These are phyloP conservation scores for Raffaelea arxii DNA, from an alignment of 2,329 filamentous ascomycete species.

Conservation along the genomic window DNA sequence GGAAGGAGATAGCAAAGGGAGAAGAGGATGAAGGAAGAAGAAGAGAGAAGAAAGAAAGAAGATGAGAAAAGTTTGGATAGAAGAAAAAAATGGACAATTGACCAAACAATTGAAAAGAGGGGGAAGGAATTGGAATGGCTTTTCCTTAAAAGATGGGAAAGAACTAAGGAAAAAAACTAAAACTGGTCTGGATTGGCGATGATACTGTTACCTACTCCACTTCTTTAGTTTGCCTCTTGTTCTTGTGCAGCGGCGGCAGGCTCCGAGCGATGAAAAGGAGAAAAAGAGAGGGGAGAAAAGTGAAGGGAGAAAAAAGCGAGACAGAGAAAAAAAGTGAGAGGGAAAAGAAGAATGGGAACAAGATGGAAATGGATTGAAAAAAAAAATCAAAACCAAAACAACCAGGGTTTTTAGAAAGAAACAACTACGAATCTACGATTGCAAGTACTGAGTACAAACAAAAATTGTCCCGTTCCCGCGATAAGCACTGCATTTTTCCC, in stretches of 20 bases:
- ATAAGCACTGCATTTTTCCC: no score
- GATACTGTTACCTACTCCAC: no score
- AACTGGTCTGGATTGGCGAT: no score
- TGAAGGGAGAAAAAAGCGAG: background rate
- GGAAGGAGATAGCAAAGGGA: background rate
- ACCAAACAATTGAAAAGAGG: background rate
- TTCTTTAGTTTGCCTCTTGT: no score
- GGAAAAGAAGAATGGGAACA: background rate
- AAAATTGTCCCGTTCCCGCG: no score
- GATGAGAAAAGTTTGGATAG: background rate
- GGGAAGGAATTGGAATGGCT: no score
- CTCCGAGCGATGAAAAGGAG: background rate
- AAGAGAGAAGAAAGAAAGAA: background rate
- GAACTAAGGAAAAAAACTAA: no score
- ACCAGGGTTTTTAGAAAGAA: no score
- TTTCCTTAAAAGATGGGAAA: no score
- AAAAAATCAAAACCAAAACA: background rate
- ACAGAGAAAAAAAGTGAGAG: background rate
- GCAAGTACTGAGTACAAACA: no score
- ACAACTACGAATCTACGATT: no score
- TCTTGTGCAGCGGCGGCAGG: no score
- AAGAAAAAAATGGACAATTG: background rate
- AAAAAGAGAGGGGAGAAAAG: background rate
- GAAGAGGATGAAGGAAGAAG: background rate
- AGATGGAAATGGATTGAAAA: background rate